phyloP scores from a whole-genome alignment of 352 stramenopile genomes.

The Peronospora destructor region DNA sequence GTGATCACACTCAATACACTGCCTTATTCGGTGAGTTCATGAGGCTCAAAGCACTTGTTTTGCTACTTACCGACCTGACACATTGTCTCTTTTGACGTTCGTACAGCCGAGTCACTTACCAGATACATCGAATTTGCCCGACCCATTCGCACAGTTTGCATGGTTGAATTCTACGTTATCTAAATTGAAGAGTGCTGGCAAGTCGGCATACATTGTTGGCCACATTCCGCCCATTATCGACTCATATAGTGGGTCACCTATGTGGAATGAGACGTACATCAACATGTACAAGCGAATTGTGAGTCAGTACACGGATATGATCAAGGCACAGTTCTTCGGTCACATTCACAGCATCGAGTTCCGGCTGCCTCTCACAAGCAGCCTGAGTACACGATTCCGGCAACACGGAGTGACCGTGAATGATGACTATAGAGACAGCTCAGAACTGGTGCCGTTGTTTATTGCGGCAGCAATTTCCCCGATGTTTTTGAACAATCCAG shows the following conservation, averaged over 20 bases:
- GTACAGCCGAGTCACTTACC: slow-evolving; percentile 58
- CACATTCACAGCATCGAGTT: slow-evolving; percentile 91
- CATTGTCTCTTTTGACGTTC: neutral
- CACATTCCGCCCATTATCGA: slow-evolving; percentile 89
- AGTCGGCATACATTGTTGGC: slow-evolving; percentile 80
- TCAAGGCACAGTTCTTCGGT: slow-evolving; percentile 87
- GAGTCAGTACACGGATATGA: slow-evolving; percentile 39
- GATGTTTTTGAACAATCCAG: slow-evolving; percentile 86
- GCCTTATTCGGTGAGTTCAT: slow-evolving; percentile 57
- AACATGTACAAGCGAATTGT: slow-evolving; percentile 74
- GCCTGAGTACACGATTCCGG: slow-evolving; percentile 9
- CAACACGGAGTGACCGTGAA: slow-evolving; percentile 12
- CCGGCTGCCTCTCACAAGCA: slow-evolving; percentile 37
- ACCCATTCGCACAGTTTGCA: slow-evolving; percentile 86
- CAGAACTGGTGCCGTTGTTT: slow-evolving; percentile 64
- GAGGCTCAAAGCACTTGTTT: neutral
- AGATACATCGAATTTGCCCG: slow-evolving; percentile 38
- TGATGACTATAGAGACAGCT: slow-evolving; percentile 13
- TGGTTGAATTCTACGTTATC: slow-evolving; percentile 83
- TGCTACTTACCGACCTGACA: slow-evolving; percentile 1
- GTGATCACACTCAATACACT: slow-evolving; percentile 79
- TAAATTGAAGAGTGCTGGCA: slow-evolving; percentile 30
- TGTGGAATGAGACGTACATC: slow-evolving; percentile 86
- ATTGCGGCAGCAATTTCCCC: slow-evolving; percentile 82
- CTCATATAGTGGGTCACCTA: slow-evolving; percentile 66